Evolutionary conservation across 352 stramenopile genomes (phyloP).

Genomic region (Proteromonas lacertae): DNA sequence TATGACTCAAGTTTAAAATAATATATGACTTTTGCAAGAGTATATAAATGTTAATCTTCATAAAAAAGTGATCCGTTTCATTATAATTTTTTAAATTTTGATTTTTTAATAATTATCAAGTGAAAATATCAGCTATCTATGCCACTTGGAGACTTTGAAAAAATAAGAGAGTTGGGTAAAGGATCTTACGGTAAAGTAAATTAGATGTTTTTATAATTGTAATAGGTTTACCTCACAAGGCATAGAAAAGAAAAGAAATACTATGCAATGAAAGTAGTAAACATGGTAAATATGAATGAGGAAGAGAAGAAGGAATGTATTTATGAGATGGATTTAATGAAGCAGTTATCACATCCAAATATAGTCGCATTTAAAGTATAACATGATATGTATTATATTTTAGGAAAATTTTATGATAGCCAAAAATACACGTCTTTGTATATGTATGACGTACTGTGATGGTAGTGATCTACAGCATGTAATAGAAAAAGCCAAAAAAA

Average conservation of each 20-base stretch:
- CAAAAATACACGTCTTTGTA: constrained; percentile 30
- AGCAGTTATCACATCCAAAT: constrained; percentile 41
- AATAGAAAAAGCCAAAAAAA: constrained; percentile 4
- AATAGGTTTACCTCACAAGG: constrained; percentile 34
- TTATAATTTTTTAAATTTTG: too few species aligned
- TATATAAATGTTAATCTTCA: too few species aligned
- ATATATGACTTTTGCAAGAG: too few species aligned
- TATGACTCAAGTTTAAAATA: too few species aligned
- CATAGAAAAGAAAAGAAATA: constrained; percentile 25
- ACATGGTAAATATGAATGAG: constrained; percentile 15
- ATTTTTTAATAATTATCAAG: too few species aligned
- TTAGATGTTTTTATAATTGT: too few species aligned
- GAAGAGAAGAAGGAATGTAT: constrained; percentile 12
- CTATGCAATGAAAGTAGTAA: constrained; percentile 48
- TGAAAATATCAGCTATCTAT: too few species aligned
- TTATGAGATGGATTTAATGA: constrained; percentile 28
- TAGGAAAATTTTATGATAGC: constrained; percentile 9
- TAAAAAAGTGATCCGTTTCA: too few species aligned
- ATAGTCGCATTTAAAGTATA: constrained; percentile 44
- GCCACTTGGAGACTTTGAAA: too few species aligned
- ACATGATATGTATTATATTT: too few species aligned
- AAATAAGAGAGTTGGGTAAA: constrained; percentile 34
- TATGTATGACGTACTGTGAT: constrained; percentile 64
- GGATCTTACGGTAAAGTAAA: constrained; percentile 36
- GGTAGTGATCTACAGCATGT: constrained; percentile 21